Conservation (phyloP, 2,329 filamentous ascomycete genomes). For the Trichoderma brevicompactum region DNA sequence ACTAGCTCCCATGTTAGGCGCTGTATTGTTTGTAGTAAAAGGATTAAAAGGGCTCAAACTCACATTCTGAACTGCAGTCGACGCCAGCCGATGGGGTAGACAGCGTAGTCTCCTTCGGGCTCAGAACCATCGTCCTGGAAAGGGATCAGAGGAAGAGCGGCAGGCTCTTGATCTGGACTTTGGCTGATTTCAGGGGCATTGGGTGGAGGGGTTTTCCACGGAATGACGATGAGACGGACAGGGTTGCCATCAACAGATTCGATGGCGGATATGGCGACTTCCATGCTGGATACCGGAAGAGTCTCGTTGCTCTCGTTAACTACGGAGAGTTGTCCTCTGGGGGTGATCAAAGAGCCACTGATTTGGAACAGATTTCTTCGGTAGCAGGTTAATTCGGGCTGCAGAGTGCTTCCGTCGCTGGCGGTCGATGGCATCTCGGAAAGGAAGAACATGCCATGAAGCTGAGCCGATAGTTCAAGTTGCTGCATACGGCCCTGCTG, state of each 20-base stretch:
- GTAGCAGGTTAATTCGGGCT: constrained; percentile 92
- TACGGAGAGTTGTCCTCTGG: constrained; percentile 76
- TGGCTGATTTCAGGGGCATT: constrained; percentile 71
- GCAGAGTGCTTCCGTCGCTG: constrained; percentile 61
- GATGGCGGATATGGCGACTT: constrained; percentile 87
- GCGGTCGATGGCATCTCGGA: constrained; percentile 74
- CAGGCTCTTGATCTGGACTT: constrained; percentile 79
- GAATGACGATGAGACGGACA: constrained; percentile 93
- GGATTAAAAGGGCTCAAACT: constrained; percentile 38
- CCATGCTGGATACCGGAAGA: constrained; percentile 79
- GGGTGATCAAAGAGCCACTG: constrained; percentile 83
- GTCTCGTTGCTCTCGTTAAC: constrained; percentile 84
- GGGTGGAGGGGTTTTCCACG: constrained; percentile 93
- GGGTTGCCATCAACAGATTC: constrained; percentile 93
- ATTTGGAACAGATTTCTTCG: constrained; percentile 95
- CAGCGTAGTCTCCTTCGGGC: constrained; percentile 78
- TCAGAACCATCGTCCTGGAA: constrained; percentile 65
- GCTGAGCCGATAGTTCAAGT: constrained; percentile 70
- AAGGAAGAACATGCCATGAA: constrained; percentile 88
- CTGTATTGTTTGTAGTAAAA: neutral
- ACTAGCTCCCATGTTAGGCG: constrained; percentile 46
- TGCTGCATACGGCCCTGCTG: constrained; percentile 63
- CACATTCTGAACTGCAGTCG: constrained; percentile 86
- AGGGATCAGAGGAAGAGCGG: constrained; percentile 74
- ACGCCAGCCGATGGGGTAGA: constrained; percentile 93